Evolutionary conservation across 2,329 filamentous ascomycete genomes (phyloP), one percentile per base, ranked within the genome.

Genomic region (Xylaria sp.): DNA sequence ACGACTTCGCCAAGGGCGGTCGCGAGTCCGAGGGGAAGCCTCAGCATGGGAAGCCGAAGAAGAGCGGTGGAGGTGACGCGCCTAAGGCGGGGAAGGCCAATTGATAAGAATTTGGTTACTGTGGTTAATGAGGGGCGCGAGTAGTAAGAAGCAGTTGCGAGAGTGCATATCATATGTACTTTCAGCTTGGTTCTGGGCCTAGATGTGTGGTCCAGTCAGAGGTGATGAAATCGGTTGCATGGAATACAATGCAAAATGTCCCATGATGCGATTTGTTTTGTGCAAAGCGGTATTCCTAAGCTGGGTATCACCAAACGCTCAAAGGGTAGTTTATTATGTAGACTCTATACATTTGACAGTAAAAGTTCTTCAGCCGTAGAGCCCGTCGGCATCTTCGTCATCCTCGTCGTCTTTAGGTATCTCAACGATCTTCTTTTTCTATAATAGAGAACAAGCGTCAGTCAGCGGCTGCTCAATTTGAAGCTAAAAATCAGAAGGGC

Each of bases 361-460:
- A 14, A n/a, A 6, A 1, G 30, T 17, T 32, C 8, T 54, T 75
- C 58, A 82, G 24, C 79, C 83, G 75, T 85, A 86, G 74, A 86
- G 76, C 45, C 82, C 82, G 74, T 85, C 81, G 66, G 81, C 77
- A 72, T 89, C 86, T 36, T 86, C 84, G 51, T 83, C 78, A 69
- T 89, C 84, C 24, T 88, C 85, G 19, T 87, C 85, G 12, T 81
- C 77, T 19, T 81, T 80, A n/a, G 78, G 76, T 67, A 82, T 80
- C 54, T 75, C 75, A 3, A 76, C 81, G 1, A 71, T 70, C 77
- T 81, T 79, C 78, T 87, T 89, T 82, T 87, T 88, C 82, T 85
- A n/a, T 84, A 36, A 51, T 7, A 11, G 9, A 7, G 19, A 39
- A 61, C n/a, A 19, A 34, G 21, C 1, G 34, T 36, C 8, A 9